Evolutionary conservation across 2,329 filamentous ascomycete species (phyloP).

Genomic region (Samsoniella hepiali): DNA sequence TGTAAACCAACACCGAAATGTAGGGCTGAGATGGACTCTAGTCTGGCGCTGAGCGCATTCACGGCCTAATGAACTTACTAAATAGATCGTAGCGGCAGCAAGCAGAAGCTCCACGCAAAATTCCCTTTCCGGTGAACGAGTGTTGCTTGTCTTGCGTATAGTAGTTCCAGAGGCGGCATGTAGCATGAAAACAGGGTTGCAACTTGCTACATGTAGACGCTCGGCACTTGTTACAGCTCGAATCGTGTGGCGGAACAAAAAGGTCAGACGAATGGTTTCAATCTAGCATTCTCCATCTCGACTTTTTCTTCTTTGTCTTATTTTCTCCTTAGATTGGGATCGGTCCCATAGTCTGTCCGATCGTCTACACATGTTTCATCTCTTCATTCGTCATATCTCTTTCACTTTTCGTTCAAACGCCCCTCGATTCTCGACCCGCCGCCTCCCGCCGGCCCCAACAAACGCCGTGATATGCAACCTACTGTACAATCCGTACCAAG

Average conservation of each 20-base stretch:
- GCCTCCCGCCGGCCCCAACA: background rate
- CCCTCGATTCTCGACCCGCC: background rate
- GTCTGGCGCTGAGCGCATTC: background rate
- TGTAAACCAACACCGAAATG: no score
- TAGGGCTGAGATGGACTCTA: no score
- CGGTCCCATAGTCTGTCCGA: background rate
- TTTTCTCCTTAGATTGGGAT: background rate
- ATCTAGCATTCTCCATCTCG: background rate
- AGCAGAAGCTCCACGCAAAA: no score
- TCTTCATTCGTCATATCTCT: background rate
- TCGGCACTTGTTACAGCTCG: background rate
- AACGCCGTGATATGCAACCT: constrained; percentile 5
- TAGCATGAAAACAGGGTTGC: background rate
- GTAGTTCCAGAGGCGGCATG: background rate
- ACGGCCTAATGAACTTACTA: background rate
- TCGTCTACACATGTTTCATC: constrained; percentile 4
- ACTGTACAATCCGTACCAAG: background rate
- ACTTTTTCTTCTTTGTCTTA: background rate
- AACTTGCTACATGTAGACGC: background rate
- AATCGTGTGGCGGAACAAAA: background rate
- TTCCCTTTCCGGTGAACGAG: background rate
- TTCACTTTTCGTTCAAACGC: background rate
- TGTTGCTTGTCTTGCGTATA: background rate
- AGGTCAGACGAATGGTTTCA: constrained; percentile 11
- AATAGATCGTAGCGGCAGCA: background rate